Base-by-base conservation (phyloP, 352 stramenopile genomes). In the Phytophthora fragariae region DNA sequence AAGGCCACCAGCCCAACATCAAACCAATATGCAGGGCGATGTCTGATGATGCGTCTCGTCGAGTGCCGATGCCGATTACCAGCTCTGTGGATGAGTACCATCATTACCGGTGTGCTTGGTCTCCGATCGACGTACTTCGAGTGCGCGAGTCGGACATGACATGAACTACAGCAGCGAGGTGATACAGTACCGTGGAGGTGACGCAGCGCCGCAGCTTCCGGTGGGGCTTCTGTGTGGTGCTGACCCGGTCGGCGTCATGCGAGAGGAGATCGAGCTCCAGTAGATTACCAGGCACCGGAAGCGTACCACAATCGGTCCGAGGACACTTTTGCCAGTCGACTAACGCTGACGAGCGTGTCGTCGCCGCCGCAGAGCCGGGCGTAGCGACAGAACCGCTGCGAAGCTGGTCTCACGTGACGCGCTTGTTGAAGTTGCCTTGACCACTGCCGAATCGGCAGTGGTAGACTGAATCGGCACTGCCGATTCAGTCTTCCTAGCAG, bases 221-320 rank as follows among this genome's bases (percentile, higher is more conserved):
- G 58, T 57, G 59, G 39, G 27, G 27, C 27, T 29, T 29, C 27
- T 29, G 27, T 39, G 68, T 73, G 39, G 52, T 5, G 2, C 15
- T 71, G 68, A 70, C 49, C 31, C 53, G 54, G 37, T 63, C 49
- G 29, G 37, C 56, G 68, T 70, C 68, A 74, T 39, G 35, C 11
- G 27, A 39, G 46, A 49, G 49, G 27, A 19, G 44, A 46, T 14
- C 19, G 19, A n/a, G 5, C 29, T 56, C 47, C 41, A 27, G 56
- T 44, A 29, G 27, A 29, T 29, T 27, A 72, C 62, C 62, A 72
- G 69, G 68, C 62, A 63, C 62, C 49, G 27, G 62, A 68, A 75
- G 69, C 69, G 69, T 75, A 75, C 69, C 69, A 52, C 57, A 72
- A 75, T 72, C 62, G 44, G 2, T 9, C 19, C 17, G n/a, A 37